Evolutionary conservation across 2,329 filamentous ascomycete genomes (phyloP), one percentile per base, ranked within the genome.

Genomic region (Dactylellina parvicollis): DNA sequence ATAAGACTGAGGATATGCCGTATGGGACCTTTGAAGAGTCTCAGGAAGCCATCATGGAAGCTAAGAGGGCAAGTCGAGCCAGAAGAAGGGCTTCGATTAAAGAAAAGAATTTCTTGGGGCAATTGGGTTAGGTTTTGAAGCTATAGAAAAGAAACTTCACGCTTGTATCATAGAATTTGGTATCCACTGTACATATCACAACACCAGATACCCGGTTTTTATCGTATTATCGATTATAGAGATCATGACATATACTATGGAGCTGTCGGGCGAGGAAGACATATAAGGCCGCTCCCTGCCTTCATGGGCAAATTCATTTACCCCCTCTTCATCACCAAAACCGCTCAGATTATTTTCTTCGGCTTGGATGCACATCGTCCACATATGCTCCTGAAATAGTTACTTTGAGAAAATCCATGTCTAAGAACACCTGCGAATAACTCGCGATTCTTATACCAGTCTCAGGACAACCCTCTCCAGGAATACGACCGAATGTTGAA

Each of bases 41-140:
- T 1, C 79, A 79, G 32, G 77, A 79, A 28, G 83, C 86, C 79
- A 84, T 90, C 79, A 84, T 85, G 75, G 87, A 88, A 77, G 82
- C 93, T 78, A 89, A 85, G 76, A 86, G 84, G 82, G 88, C 88
- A 32, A 88, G 92, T 90, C 86, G 91, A 79, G 86, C 86, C 80
- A 90, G 92, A 83, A 85, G 91, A 79, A 87, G 89, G 82, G 86
- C 86, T 71, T 86, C 85, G 81, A 95, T 95, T 79, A 94, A 93
- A 87, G 91, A 95, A 84, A 82, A 82, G 79, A 95, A 95, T 83
- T 95, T 92, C 85, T 86, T 95, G 46, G 69, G 69, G 26, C 54
- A 73, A 30, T 36, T 73, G 16, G 61, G 60, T 26, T 73, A 66
- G 47, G 14, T 40, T 24, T 40, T 4, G n/a, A 20, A 20, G 7